Evolutionary conservation across 2,329 filamentous ascomycete genomes (phyloP).

Genomic region (Aspergillus novoparasiticus): DNA sequence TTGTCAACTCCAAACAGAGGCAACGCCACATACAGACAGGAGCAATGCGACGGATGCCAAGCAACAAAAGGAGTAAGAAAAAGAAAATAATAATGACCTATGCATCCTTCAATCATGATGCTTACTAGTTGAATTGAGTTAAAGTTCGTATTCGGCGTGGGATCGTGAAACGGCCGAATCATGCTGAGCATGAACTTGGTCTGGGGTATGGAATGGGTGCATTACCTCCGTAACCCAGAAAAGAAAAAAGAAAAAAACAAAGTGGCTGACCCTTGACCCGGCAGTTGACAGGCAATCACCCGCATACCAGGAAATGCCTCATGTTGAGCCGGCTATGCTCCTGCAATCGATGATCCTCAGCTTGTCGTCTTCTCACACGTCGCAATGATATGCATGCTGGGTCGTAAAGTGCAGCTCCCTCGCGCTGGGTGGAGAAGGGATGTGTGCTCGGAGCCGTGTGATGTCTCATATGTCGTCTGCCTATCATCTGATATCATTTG

Average conservation of each 20-base stretch:
- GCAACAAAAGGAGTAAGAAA: background rate
- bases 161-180: background rate
- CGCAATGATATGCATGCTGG: background rate
- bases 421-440: background rate
- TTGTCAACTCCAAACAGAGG: background rate
- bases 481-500: constrained; percentile 5
- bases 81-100: background rate
- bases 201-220: background rate
- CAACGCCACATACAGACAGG: background rate
- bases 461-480: background rate
- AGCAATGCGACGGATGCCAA: background rate
- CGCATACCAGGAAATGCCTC: constrained; percentile 3
- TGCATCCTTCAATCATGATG: background rate
- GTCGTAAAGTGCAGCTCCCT: constrained; percentile 1
- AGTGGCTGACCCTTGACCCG: background rate
- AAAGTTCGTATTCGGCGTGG: background rate
- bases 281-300: background rate
- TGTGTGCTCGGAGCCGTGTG: background rate
- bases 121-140: background rate
- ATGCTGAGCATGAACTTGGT: background rate
- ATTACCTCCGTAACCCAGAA: background rate
- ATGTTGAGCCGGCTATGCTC: background rate
- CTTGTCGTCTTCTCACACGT: constrained; percentile 1
- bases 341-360: constrained; percentile 1
- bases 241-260: background rate